Base-by-base conservation (phyloP, 164 flowering plant genomes). In the Kalanchoe fedtschenkoi region DNA sequence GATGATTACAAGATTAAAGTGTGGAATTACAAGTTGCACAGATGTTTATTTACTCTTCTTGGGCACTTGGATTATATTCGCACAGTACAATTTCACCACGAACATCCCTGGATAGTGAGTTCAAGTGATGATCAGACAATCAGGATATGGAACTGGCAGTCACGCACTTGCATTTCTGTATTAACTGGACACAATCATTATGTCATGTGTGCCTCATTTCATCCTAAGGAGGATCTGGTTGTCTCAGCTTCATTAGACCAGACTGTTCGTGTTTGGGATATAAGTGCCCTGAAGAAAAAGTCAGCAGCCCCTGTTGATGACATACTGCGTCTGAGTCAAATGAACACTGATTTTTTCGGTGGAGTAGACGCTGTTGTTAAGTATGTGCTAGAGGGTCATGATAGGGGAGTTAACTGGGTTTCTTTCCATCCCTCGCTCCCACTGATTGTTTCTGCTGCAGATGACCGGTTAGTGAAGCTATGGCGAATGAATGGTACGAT, bases 241-340 rank as follows among this genome's bases (percentile, higher is more conserved):
- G 90, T 87, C 14, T 91, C 97, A 13, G 96, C 97, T 26, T 91
- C 97, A 21, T 70, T 91, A 63, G 97, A 91, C 70, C 96, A 88
- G 72, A 88, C 95, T 15, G 81, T 91, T 62, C 88, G 95, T 34
- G 91, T 91, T 35, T 91, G 96, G 96, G 95, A 91, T 69, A 88
- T 87, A 62, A 84, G 96, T 69, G 75, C 97, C 42, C 71, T 91
- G 56, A 88, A 80, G 15, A 55, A 28, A 34, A 55, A 32, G 24
- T 26, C 51, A 44, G 51, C 51, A 44, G n/a, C 51, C 4, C 24
- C 51, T 55, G 9, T 6, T 29, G 59, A 32, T 55, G 59, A 55
- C 16, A 28, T 32, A 3, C 15, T 84, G 68, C 79, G 88, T 32
- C 64, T 87, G 69, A 81, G 87, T 75, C 91, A 88, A 75, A 90